A percentile compares a stretch with the other conserved stretches of the same genome.
Conservation (phyloP, 805 yeast species). For the Saccharomycopsis capsularis region DNA sequence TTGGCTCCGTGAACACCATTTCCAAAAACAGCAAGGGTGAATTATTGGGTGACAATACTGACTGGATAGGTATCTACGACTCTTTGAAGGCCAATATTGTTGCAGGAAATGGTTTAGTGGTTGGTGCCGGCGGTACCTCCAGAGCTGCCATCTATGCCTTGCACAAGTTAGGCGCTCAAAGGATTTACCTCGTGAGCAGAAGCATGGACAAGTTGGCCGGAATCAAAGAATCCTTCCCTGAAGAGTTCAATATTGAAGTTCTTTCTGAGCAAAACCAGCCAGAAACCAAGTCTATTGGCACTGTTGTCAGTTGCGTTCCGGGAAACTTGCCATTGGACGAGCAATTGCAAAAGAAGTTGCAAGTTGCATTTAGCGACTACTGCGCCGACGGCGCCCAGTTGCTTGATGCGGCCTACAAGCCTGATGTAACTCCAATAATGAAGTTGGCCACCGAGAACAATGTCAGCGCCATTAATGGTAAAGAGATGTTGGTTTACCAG, state of each 20-base stretch:
- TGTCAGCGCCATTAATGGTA: conserved; percentile 87
- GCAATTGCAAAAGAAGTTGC: conserved; percentile 38
- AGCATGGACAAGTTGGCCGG: conserved; percentile 58
- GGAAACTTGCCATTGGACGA: conserved; percentile 67
- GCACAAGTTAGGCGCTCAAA: conserved; percentile 65
- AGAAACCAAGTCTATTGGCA: conserved; percentile 41
- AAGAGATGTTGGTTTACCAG: conserved; percentile 87
- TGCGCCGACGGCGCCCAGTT: conserved; percentile 37
- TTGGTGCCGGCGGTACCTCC: conserved; percentile 98
- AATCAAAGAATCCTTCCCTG: conserved; percentile 56
- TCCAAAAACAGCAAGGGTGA: conserved; percentile 43
- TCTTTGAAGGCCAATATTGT: conserved; percentile 48
- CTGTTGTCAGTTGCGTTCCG: conserved; percentile 77
- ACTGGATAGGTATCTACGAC: conserved; percentile 82
- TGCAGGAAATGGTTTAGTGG: conserved; percentile 42
- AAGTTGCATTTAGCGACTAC: conserved; percentile 41
- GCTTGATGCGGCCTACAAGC: conserved; percentile 93
- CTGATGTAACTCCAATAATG: conserved; percentile 83
- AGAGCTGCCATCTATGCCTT: conserved; percentile 91
- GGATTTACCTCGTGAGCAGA: conserved; percentile 76
- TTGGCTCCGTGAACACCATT: conserved; percentile 94
- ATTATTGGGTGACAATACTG: conserved; percentile 85
- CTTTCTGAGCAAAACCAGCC: conserved; percentile 44
- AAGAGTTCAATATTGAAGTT: conserved; percentile 49
- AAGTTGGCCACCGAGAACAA: conserved; percentile 53